phyloP scores from a whole-genome alignment of 2,329 filamentous ascomycete genomes.

The Penicillium psychrosexuale region DNA sequence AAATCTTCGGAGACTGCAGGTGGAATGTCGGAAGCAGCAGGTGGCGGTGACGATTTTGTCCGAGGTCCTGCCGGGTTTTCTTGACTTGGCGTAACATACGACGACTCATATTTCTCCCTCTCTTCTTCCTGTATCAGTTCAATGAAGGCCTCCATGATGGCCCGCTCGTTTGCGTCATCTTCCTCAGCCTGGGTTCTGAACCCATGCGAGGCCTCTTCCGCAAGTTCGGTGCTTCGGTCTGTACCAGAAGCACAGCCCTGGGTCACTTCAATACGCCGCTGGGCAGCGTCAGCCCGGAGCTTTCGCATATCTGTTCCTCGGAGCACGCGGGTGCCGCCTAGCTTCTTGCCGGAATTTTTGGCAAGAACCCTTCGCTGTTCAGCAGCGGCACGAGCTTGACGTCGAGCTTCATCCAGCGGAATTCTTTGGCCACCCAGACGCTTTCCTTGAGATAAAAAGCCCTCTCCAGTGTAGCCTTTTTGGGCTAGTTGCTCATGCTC shows the following conservation, averaged over 20 bases:
- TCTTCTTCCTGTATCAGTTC: constrained; percentile 84
- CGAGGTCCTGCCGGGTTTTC: constrained; percentile 52
- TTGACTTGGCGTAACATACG: constrained; percentile 53
- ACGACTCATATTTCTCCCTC: constrained; percentile 56
- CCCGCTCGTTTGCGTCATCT: constrained; percentile 81
- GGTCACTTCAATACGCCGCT: constrained; percentile 63
- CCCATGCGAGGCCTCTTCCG: constrained; percentile 66
- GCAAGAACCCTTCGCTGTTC: constrained; percentile 63
- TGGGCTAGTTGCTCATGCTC: constrained; percentile 72
- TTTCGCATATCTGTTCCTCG: constrained; percentile 66
- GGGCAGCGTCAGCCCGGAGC: constrained; percentile 68
- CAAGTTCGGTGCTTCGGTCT: constrained; percentile 63
- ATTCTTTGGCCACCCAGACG: constrained; percentile 66
- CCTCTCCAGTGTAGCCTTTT: constrained; percentile 88
- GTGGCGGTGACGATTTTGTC: constrained; percentile 41
- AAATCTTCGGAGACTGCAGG: constrained; percentile 19
- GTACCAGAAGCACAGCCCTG: constrained; percentile 73
- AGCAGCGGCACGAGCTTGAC: constrained; percentile 69
- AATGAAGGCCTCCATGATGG: constrained; percentile 80
- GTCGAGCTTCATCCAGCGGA: constrained; percentile 69
- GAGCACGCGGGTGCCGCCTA: constrained; percentile 63
- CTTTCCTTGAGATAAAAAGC: constrained; percentile 73
- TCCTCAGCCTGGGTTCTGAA: constrained; percentile 83
- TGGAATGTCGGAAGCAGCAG: constrained; percentile 24
- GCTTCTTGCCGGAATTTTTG: constrained; percentile 64